A percentile compares a stretch with the other conserved stretches of the same genome.
Evolutionary conservation across 139 green algal species (phyloP).

Genomic region (Pleodorina starrii): DNA sequence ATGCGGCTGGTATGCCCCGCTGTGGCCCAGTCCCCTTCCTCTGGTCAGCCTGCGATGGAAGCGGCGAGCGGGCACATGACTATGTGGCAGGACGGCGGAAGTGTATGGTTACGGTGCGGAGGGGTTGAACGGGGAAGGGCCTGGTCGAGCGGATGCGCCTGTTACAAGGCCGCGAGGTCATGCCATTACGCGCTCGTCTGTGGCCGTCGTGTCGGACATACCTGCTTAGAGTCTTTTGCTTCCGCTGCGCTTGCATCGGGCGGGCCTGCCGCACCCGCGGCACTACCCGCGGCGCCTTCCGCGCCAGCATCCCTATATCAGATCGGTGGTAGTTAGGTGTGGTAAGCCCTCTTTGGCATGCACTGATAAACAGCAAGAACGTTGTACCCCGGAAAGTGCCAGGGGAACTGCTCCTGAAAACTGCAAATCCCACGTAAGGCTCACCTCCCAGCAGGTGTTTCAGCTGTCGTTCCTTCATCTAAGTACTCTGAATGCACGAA

Average conservation of each 20-base stretch:
- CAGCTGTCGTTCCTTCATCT: background rate
- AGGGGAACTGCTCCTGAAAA: background rate
- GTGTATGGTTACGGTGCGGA: background rate
- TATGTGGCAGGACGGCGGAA: background rate
- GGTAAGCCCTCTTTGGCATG: background rate
- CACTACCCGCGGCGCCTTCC: background rate
- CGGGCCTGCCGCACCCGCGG: background rate
- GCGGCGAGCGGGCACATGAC: background rate
- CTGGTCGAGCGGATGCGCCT: background rate
- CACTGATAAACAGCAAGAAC: background rate
- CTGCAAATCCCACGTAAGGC: background rate
- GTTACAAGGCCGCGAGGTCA: background rate
- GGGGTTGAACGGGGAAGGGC: background rate
- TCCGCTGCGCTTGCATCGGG: background rate
- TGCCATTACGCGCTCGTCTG: no score
- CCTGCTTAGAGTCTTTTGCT: background rate
- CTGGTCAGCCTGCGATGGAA: background rate
- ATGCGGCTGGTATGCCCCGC: slow-evolving; percentile 33
- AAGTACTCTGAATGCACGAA: slow-evolving; percentile 23
- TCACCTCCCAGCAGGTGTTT: background rate
- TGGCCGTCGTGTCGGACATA: no score
- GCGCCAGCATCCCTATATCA: background rate
- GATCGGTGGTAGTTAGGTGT: background rate
- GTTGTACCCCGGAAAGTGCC: background rate
- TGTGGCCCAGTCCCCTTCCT: background rate